Percentiles rank a stretch among this genome's conserved stretches.
These are phyloP conservation scores for Elaeis oleifera DNA, from an alignment of 202 grass and related monocot genomes.

Conservation along the genomic window DNA sequence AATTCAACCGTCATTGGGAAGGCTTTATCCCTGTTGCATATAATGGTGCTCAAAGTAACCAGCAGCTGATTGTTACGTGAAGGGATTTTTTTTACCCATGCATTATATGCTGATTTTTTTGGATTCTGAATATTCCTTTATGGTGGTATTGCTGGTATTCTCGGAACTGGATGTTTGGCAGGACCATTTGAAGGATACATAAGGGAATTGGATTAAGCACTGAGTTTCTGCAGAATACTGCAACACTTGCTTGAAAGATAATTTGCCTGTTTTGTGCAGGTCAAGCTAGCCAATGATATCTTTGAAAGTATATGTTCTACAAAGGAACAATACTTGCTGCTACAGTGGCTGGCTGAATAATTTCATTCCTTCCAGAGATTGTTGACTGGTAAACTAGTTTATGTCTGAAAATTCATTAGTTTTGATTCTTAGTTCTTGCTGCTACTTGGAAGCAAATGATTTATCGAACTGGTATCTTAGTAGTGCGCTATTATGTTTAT, in stretches of 20 bases:
- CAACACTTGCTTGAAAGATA: slow-evolving; percentile 18
- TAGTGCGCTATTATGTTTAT: background rate
- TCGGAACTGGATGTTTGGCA: slow-evolving; percentile 3
- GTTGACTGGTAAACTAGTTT: slow-evolving; percentile 9
- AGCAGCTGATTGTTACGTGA: no score
- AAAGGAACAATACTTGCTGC: slow-evolving; percentile 25
- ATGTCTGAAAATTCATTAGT: slow-evolving; percentile 7
- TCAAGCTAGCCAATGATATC: slow-evolving; percentile 13
- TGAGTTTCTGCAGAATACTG: slow-evolving; percentile 10
- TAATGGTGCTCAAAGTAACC: no score
- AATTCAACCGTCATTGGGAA: no score
- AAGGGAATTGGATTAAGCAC: slow-evolving; percentile 14
- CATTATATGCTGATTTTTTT: background rate
- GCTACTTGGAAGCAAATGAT: background rate
- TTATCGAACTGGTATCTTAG: background rate
- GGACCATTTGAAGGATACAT: slow-evolving; percentile 2
- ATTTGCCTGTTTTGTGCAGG: slow-evolving; percentile 23
- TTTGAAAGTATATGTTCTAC: slow-evolving; percentile 24
- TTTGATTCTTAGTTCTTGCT: background rate
- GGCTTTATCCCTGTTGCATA: no score
- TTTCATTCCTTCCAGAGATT: slow-evolving; percentile 11
- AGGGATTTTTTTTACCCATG: background rate
- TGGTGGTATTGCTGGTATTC: background rate
- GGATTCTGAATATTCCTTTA: background rate
- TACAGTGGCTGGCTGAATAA: slow-evolving; percentile 16